These are phyloP conservation scores for Elsinoe perseae DNA, from an alignment of 2,329 filamentous ascomycete species.

Conservation along the genomic window DNA sequence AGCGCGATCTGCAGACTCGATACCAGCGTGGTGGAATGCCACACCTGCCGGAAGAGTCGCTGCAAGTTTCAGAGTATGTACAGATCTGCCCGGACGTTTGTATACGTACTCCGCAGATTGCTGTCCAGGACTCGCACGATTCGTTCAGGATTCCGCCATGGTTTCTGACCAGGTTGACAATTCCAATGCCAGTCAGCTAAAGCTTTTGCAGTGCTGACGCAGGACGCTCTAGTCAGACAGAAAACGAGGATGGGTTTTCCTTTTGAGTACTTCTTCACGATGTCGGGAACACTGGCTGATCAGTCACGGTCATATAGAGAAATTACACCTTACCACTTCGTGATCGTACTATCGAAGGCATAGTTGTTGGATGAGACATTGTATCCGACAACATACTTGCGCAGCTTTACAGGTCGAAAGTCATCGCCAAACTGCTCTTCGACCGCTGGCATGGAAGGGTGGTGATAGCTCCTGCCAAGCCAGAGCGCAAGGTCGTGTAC, in stretches of 20 bases:
- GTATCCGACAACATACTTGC: constrained; percentile 71
- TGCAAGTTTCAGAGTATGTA: constrained; percentile 23
- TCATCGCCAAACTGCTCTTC: constrained; percentile 69
- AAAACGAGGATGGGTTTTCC: constrained; percentile 77
- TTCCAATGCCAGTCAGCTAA: constrained; percentile 59
- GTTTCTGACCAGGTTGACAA: constrained; percentile 43
- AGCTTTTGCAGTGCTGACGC: constrained; percentile 57
- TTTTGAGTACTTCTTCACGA: constrained; percentile 60
- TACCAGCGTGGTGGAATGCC: constrained; percentile 74
- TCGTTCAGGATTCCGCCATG: constrained; percentile 55
- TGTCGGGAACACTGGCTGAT: constrained; percentile 49
- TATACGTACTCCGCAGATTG: constrained; percentile 49
- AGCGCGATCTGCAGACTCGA: constrained; percentile 56
- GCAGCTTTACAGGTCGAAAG: constrained; percentile 67
- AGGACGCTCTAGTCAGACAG: constrained; percentile 67
- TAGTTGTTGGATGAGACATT: constrained; percentile 59
- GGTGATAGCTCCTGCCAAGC: constrained; percentile 60
- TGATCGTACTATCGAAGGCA: constrained; percentile 63
- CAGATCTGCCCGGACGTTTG: no score
- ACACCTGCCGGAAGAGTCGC: constrained; percentile 53
- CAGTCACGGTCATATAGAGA: not conserved
- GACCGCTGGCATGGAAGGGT: constrained; percentile 55
- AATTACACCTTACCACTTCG: constrained; percentile 42
- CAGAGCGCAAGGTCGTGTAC: constrained; percentile 71
- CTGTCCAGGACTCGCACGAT: constrained; percentile 47